phyloP scores from a whole-genome alignment of 2,329 filamentous ascomycete genomes.

The Diplodia scrobiculata region DNA sequence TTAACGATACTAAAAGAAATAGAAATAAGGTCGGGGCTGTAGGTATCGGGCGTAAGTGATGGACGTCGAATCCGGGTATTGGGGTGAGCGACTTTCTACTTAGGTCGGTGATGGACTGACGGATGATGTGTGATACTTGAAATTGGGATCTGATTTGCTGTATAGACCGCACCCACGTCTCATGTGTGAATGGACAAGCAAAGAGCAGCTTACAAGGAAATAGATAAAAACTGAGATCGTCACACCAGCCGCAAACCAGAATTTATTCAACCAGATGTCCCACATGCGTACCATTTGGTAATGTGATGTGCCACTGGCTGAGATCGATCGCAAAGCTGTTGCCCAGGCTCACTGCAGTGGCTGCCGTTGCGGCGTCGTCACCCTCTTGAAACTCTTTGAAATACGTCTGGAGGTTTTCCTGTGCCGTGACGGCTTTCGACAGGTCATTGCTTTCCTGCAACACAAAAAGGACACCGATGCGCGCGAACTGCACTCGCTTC shows the following conservation, averaged over 20 bases:
- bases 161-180: slow-evolving; percentile 11
- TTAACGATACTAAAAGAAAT: slow-evolving; percentile 12
- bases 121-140: neutral
- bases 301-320: slow-evolving; percentile 21
- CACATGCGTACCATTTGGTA: slow-evolving; percentile 18
- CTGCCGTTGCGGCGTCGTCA: slow-evolving; percentile 35
- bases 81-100: neutral
- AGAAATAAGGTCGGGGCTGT: neutral
- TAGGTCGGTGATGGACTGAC: neutral
- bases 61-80: neutral
- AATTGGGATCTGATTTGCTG: slow-evolving; percentile 15
- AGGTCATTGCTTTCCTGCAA: slow-evolving; percentile 48
- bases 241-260: neutral
- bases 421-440: slow-evolving; percentile 47
- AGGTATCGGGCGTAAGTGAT: neutral
- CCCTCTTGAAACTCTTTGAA: slow-evolving; percentile 42
- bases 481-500: slow-evolving; percentile 49
- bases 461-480: slow-evolving; percentile 50
- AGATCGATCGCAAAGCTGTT: slow-evolving; percentile 35
- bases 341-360: slow-evolving; percentile 31
- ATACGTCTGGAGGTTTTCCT: slow-evolving; percentile 47
- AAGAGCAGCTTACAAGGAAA: neutral
- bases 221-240: neutral
- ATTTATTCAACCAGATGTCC: slow-evolving; percentile 8
- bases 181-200: neutral